A percentile compares a stretch with the other conserved stretches of the same genome.
phyloP scores from a whole-genome alignment of 805 yeast genomes.

The Candida quercuum region DNA sequence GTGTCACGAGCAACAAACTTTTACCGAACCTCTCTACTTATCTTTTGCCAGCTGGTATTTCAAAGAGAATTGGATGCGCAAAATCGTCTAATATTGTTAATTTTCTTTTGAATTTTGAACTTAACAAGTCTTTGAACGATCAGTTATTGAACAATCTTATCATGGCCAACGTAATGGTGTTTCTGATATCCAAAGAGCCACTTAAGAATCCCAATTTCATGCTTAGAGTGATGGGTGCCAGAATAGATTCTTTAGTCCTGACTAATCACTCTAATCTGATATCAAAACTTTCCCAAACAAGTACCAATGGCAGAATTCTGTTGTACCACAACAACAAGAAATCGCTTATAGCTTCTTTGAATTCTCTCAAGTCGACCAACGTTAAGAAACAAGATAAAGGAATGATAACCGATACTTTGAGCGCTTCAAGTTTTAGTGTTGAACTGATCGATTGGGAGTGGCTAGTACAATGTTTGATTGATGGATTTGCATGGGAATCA shows the following conservation, averaged over 20 bases:
- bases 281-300: background rate
- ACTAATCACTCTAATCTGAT: conserved; percentile 6
- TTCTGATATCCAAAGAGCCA: conserved; percentile 9
- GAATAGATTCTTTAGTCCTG: background rate
- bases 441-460: conserved; percentile 55
- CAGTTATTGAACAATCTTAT: conserved; percentile 39
- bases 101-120: conserved; percentile 35
- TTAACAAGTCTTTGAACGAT: conserved; percentile 25
- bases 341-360: background rate
- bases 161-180: conserved; percentile 14
- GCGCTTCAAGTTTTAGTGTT: conserved; percentile 3
- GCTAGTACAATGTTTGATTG: conserved; percentile 58
- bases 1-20: conserved; percentile 28
- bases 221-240: background rate
- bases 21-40: conserved; percentile 44
- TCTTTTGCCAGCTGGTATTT: conserved; percentile 69
- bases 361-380: background rate
- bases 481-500: conserved; percentile 22
- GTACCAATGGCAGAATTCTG: conserved; percentile 8
- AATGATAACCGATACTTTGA: background rate
- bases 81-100: conserved; percentile 45
- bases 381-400: background rate
- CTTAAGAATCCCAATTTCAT: background rate
- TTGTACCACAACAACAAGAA: conserved; percentile 4
- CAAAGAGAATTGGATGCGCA: conserved; percentile 36